Evolutionary conservation across 768 basidiomycete genomes (phyloP).

Genomic region (Termitomyces titanicus): DNA sequence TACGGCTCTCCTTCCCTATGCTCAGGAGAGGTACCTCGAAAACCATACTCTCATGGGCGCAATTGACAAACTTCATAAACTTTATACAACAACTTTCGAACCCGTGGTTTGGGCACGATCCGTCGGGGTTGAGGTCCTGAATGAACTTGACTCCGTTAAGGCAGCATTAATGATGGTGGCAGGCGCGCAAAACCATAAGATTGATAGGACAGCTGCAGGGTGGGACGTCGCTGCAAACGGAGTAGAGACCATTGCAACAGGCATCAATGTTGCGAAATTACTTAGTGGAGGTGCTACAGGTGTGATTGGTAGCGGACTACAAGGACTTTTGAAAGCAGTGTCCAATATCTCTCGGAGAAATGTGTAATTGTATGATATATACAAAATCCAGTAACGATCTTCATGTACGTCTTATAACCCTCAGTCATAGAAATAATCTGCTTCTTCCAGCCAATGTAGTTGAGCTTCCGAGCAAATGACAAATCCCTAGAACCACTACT

Average conservation of each 20-base stretch:
- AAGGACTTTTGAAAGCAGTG: conserved; percentile 22
- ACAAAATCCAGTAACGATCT: background rate
- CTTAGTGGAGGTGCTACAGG: conserved; percentile 24
- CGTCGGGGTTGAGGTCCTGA: conserved; percentile 85
- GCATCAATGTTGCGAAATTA: conserved; percentile 27
- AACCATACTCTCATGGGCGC: conserved; percentile 86
- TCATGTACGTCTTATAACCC: background rate
- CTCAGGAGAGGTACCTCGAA: conserved; percentile 74
- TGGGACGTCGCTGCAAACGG: conserved; percentile 42
- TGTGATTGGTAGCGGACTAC: conserved; percentile 25
- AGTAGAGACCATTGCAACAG: conserved; percentile 38
- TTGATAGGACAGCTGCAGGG: conserved; percentile 9
- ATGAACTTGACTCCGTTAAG: conserved; percentile 84
- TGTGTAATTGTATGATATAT: background rate
- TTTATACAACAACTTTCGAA: conserved; percentile 66
- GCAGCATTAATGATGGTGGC: conserved; percentile 80
- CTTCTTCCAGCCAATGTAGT: conserved; percentile 1
- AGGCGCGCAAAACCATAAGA: conserved; percentile 34
- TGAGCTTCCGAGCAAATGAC: conserved; percentile 1
- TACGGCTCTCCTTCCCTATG: conserved; percentile 73
- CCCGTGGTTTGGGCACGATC: conserved; percentile 86
- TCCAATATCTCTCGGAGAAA: conserved; percentile 1
- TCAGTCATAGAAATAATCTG: background rate
- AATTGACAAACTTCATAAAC: conserved; percentile 86
- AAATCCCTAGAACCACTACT: conserved; percentile 1